Evolutionary conservation across 2,329 filamentous ascomycete genomes (phyloP).

Genomic region (Talaromyces marneffei): DNA sequence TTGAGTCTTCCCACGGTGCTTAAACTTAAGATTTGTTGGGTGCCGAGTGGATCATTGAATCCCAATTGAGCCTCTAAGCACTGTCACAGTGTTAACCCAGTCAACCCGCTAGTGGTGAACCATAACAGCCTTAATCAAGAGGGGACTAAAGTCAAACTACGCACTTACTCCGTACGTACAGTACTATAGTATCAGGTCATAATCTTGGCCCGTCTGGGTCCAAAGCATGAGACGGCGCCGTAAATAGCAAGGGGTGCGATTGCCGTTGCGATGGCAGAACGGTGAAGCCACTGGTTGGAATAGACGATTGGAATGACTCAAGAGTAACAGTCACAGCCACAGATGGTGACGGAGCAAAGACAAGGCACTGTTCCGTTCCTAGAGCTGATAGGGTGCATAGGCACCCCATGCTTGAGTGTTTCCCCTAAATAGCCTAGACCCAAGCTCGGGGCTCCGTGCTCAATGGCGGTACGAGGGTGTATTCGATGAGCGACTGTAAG

Average conservation of each 20-base stretch:
- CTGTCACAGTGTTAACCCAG: neutral
- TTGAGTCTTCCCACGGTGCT: neutral
- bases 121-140: neutral
- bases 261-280: neutral
- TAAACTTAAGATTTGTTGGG: neutral
- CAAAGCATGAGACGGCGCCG: neutral
- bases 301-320: neutral
- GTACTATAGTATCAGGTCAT: neutral
- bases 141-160: neutral
- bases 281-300: neutral
- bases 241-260: constrained; percentile 8
- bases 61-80: neutral
- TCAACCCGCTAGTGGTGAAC: neutral
- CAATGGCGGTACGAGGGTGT: neutral
- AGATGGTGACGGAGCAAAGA: neutral
- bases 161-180: neutral
- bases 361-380: constrained; percentile 2
- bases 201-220: neutral
- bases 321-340: neutral
- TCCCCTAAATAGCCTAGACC: constrained; percentile 6
- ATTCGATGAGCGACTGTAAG: neutral
- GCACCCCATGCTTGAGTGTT: neutral
- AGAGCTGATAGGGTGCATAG: neutral
- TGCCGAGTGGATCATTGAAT: neutral
- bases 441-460: neutral